These are phyloP conservation scores for Mortierella sp. DNA, from an alignment of 371 early-diverging fungal genomes.

Conservation along the genomic window DNA sequence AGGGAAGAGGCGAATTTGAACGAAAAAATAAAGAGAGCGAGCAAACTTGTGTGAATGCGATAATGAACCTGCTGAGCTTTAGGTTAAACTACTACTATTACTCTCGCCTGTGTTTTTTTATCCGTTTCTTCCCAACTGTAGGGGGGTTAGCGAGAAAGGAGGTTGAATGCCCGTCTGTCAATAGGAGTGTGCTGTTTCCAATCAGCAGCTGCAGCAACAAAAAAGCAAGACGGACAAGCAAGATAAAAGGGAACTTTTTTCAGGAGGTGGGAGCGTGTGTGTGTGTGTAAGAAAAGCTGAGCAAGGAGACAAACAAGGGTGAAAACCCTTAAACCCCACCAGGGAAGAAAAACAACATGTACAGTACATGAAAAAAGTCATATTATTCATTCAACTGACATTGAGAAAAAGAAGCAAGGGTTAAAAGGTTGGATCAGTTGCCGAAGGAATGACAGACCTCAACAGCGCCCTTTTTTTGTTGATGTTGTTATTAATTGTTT, in stretches of 20 bases:
- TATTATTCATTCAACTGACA: no score
- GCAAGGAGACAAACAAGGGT: slow-evolving; percentile 3
- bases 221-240: not conserved
- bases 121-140: not conserved
- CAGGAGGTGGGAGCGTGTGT: not conserved
- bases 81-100: not conserved
- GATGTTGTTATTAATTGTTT: no score
- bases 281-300: not conserved
- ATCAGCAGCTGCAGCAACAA: not conserved
- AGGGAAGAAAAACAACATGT: no score
- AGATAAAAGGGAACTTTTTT: not conserved
- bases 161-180: no score
- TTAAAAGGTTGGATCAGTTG: no score
- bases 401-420: no score
- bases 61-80: slow-evolving; percentile 1
- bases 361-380: no score
- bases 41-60: not conserved
- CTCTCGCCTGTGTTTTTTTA: no score
- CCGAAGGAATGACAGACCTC: no score
- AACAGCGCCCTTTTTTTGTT: no score
- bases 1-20: not conserved
- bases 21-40: not conserved
- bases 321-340: slow-evolving; percentile 5
- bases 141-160: not conserved
- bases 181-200: not conserved